These are phyloP conservation scores for Neurospora sp. DNA, from an alignment of 495 filamentous ascomycete species.

Conservation along the genomic window DNA sequence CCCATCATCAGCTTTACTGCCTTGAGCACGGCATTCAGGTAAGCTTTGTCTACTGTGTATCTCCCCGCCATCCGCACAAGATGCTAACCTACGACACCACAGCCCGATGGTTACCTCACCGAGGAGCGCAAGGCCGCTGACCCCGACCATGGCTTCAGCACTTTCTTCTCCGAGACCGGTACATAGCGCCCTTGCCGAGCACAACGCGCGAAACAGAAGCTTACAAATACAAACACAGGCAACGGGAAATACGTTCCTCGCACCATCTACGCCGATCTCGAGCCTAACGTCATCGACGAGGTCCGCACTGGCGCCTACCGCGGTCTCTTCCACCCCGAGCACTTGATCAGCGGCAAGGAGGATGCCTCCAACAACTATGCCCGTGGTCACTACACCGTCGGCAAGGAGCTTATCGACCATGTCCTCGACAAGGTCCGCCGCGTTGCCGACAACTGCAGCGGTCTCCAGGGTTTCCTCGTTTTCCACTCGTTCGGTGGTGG, in stretches of 20 bases:
- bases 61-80: not conserved
- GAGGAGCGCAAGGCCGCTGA: slow-evolving; percentile 91
- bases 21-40: slow-evolving; percentile 99
- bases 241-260: slow-evolving; percentile 98
- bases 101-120: slow-evolving; percentile 98
- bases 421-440: slow-evolving; percentile 93
- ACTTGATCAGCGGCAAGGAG: slow-evolving; percentile 99
- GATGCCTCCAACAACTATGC: slow-evolving; percentile 99
- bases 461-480: slow-evolving; percentile 96
- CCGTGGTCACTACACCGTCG: slow-evolving; percentile 96
- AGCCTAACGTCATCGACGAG: slow-evolving; percentile 99
- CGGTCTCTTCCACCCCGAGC: slow-evolving; percentile 92
- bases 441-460: slow-evolving; percentile 92
- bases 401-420: slow-evolving; percentile 96
- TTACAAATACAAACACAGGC: slow-evolving; percentile 41
- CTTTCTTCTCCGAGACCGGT: slow-evolving; percentile 99
- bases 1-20: slow-evolving; percentile 76
- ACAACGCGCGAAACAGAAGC: not conserved
- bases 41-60: slow-evolving; percentile 10
- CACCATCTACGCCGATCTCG: slow-evolving; percentile 98
- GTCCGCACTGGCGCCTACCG: slow-evolving; percentile 96
- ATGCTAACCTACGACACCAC: slow-evolving; percentile 8
- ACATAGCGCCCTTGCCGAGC: slow-evolving; percentile 24
- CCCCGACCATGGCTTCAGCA: slow-evolving; percentile 96
- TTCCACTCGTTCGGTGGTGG: slow-evolving; percentile 99